Conservation (phyloP, 2,329 filamentous ascomycete genomes). For the Fusarium stilboides region DNA sequence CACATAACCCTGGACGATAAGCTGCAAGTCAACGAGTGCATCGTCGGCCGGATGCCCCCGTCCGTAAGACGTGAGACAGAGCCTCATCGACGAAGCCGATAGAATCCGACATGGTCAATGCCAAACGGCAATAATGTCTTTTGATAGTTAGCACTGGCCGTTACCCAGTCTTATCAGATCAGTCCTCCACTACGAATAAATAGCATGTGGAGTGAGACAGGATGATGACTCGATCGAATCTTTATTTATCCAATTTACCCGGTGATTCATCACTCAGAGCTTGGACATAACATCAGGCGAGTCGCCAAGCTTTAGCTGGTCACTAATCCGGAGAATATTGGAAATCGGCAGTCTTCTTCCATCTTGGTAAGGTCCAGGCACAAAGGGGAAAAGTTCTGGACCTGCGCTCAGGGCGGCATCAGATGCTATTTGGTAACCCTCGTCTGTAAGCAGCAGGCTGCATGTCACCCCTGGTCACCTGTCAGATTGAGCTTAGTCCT, state of each 20-base stretch:
- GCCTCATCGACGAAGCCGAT: conserved; percentile 7
- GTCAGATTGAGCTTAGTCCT: conserved; percentile 11
- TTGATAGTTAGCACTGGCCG: conserved; percentile 12
- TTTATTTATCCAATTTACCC: background rate
- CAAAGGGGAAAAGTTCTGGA: background rate
- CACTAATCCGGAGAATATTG: conserved; percentile 1
- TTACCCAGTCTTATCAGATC: background rate
- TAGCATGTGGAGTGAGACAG: conserved; percentile 8
- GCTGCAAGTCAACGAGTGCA: background rate
- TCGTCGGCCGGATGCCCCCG: background rate
- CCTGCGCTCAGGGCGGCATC: conserved; percentile 5
- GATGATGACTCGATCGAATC: conserved; percentile 23
- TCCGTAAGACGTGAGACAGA: background rate
- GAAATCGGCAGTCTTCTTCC: conserved; percentile 1
- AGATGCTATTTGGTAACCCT: conserved; percentile 1
- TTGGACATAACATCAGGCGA: conserved; percentile 1
- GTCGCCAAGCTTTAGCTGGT: background rate
- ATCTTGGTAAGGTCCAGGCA: background rate
- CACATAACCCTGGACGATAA: background rate
- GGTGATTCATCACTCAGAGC: background rate
- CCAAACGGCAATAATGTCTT: background rate
- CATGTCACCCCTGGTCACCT: conserved; percentile 5
- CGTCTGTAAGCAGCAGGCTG: conserved; percentile 3
- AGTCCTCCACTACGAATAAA: background rate
- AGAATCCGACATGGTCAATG: conserved; percentile 12